Conservation (phyloP, 2,329 filamentous ascomycete species). For the Onygenales sp. region DNA sequence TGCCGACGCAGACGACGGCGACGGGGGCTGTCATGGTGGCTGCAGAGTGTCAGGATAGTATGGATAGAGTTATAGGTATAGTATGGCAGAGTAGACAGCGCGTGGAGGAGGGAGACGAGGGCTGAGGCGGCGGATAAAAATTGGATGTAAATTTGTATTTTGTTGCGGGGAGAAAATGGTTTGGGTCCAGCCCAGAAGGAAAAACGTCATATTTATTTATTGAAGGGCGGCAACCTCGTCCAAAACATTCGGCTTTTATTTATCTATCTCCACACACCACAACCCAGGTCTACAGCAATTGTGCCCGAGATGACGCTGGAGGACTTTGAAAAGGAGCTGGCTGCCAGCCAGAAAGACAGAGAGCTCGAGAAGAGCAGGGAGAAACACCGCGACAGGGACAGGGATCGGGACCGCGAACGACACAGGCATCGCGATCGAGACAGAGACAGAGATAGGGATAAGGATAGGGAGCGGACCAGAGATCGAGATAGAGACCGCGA, state of each 20-base stretch:
- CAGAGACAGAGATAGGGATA: slow-evolving; percentile 28
- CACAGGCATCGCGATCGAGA: slow-evolving; percentile 24
- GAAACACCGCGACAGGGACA: slow-evolving; percentile 26
- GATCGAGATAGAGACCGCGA: slow-evolving; percentile 33
- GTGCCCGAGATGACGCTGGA: slow-evolving; percentile 45
- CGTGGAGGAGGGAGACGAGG: background rate
- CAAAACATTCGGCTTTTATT: background rate
- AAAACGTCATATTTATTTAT: background rate
- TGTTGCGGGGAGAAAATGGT: background rate
- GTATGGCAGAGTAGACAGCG: background rate
- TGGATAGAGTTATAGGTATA: background rate
- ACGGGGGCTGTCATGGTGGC: slow-evolving; percentile 51
- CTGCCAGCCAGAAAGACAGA: slow-evolving; percentile 41
- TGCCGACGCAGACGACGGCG: slow-evolving; percentile 87
- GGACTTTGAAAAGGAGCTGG: slow-evolving; percentile 71
- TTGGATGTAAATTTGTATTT: background rate
- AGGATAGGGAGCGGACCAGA: slow-evolving; percentile 18
- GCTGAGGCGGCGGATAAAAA: background rate
- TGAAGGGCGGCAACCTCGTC: background rate
- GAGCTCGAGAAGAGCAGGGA: slow-evolving; percentile 26
- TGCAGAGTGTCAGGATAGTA: slow-evolving; percentile 2
- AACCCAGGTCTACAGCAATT: background rate
- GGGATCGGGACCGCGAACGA: slow-evolving; percentile 24
- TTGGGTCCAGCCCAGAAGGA: background rate
- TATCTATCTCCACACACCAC: background rate